Conservation (phyloP, 257 asterid species). For the Thymus mandschuricus region DNA sequence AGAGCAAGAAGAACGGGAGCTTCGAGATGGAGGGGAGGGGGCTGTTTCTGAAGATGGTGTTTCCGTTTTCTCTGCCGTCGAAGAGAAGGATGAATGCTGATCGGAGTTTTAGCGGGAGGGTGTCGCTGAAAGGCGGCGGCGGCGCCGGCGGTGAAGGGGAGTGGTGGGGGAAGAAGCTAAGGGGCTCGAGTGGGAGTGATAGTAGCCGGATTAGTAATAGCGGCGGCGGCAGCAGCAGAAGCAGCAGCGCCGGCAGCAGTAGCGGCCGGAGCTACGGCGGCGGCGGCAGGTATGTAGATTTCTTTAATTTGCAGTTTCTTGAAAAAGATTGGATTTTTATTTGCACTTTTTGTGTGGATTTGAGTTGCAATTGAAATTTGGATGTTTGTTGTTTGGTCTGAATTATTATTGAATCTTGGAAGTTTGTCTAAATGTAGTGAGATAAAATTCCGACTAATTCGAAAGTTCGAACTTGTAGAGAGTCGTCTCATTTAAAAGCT, state of each 20-base stretch:
- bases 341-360: neutral
- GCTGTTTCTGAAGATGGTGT: conserved; percentile 66
- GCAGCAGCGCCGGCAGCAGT: conserved; percentile 33
- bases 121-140: conserved; percentile 52
- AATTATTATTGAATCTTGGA: neutral
- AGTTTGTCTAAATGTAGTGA: neutral
- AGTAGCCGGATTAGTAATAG: conserved; percentile 47
- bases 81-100: conserved; percentile 46
- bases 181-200: conserved; percentile 59
- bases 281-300: conserved; percentile 30
- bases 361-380: neutral
- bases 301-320: neutral
- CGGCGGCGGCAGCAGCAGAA: conserved; percentile 32
- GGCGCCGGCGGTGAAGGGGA: conserved; percentile 52
- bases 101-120: conserved; percentile 39
- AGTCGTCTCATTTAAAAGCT: too few species aligned
- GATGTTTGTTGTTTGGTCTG: too few species aligned
- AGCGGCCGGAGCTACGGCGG: conserved; percentile 37
- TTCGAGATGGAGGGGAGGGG: conserved; percentile 56
- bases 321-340: neutral
- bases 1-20: conserved; percentile 45
- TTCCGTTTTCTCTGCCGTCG: conserved; percentile 53
- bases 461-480: too few species aligned
- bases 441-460: too few species aligned
- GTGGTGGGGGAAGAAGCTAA: conserved; percentile 85